phyloP scores from a whole-genome alignment of 2,329 filamentous ascomycete genomes.

The Colletotrichum tabaci region DNA sequence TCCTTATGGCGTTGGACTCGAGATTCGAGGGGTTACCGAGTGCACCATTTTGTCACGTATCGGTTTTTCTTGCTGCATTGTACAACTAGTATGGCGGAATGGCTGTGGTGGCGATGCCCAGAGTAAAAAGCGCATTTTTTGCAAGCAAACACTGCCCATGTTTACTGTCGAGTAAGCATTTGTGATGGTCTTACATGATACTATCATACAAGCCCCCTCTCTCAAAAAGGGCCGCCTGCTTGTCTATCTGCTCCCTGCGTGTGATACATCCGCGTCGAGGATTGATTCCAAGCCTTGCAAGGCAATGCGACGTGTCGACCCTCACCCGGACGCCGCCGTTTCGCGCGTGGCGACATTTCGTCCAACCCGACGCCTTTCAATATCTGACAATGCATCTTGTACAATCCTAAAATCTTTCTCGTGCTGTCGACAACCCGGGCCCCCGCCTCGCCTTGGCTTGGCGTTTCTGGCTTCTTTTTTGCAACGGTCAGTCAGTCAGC shows the following conservation, averaged over 20 bases:
- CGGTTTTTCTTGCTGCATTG: slow-evolving; percentile 19
- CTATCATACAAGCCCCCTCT: slow-evolving; percentile 4
- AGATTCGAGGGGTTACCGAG: slow-evolving; percentile 7
- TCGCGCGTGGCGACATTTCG: slow-evolving; percentile 24
- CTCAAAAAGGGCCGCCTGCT: not conserved
- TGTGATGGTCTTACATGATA: not conserved
- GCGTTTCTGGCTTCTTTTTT: not conserved
- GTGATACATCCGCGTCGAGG: not conserved
- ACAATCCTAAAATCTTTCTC: slow-evolving; percentile 10
- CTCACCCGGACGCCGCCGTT: slow-evolving; percentile 5
- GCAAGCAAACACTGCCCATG: too few relatives aligned
- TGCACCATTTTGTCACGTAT: slow-evolving; percentile 11
- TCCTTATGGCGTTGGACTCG: slow-evolving; percentile 49
- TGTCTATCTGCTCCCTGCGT: not conserved
- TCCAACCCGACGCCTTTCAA: slow-evolving; percentile 17
- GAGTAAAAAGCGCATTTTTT: not conserved
- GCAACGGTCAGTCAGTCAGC: not conserved
- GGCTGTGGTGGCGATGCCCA: too few relatives aligned
- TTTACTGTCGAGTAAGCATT: not conserved
- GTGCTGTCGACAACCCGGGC: not conserved
- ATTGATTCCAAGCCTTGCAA: slow-evolving; percentile 9
- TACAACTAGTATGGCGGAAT: slow-evolving; percentile 24
- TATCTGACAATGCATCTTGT: not conserved
- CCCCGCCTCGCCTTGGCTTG: slow-evolving; percentile 9
- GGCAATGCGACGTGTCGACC: slow-evolving; percentile 17